Evolutionary conservation across 2,329 filamentous ascomycete species (phyloP).

Genomic region (Didymella glomerata): DNA sequence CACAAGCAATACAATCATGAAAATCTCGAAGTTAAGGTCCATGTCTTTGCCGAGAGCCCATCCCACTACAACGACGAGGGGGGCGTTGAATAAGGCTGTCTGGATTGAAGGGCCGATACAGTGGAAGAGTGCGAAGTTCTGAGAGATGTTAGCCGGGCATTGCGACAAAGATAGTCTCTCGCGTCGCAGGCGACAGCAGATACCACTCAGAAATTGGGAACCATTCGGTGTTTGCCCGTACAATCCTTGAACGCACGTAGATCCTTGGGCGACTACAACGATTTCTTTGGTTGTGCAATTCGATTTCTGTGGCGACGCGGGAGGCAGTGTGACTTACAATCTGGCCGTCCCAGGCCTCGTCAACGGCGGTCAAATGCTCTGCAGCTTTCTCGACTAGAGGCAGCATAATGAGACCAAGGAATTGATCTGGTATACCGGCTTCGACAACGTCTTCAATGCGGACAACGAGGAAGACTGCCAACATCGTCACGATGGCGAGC

Average conservation of each 20-base stretch:
- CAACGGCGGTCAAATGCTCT: slow-evolving; percentile 82
- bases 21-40: slow-evolving; percentile 85
- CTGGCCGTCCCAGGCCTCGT: slow-evolving; percentile 83
- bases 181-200: neutral
- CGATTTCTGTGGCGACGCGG: neutral
- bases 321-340: slow-evolving; percentile 55
- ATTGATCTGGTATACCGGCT: slow-evolving; percentile 59
- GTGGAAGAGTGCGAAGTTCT: slow-evolving; percentile 83
- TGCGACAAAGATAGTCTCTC: neutral
- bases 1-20: slow-evolving; percentile 83
- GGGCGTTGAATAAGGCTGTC: slow-evolving; percentile 87
- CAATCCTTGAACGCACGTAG: neutral
- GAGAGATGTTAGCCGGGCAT: slow-evolving; percentile 1
- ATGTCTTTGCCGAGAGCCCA: slow-evolving; percentile 78
- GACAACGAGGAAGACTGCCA: slow-evolving; percentile 76
- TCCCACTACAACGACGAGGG: slow-evolving; percentile 81
- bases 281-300: neutral
- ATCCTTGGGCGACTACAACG: neutral
- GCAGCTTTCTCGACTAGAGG: slow-evolving; percentile 86
- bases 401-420: slow-evolving; percentile 77
- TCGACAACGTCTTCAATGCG: slow-evolving; percentile 73
- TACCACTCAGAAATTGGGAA: neutral
- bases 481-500: slow-evolving; percentile 73
- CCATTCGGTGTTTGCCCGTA: no score
- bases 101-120: slow-evolving; percentile 88